Percentiles rank a stretch among this genome's conserved stretches.
Conservation (phyloP, 371 early-diverging fungal genomes). For the Batkoa obscura region DNA sequence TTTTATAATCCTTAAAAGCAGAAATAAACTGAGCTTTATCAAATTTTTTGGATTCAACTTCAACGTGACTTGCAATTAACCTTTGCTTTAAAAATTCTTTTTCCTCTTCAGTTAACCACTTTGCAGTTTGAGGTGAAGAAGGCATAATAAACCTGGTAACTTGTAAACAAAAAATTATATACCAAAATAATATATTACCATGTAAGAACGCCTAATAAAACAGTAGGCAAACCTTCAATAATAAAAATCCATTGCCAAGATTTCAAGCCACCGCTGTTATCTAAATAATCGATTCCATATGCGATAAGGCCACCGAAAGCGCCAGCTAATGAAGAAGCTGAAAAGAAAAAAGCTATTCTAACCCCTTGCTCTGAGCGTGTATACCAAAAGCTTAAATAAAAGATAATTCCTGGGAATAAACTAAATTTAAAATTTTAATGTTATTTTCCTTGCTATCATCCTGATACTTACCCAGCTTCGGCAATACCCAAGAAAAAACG, state of each 20-base stretch:
- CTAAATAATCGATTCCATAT: constrained; percentile 26
- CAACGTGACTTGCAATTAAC: constrained; percentile 13
- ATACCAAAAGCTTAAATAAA: constrained; percentile 57
- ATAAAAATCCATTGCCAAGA: constrained; percentile 30
- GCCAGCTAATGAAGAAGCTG: constrained; percentile 39
- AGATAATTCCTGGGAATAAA: constrained; percentile 52
- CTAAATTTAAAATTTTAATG: constrained; percentile 6
- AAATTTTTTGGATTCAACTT: constrained; percentile 17
- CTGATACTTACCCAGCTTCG: constrained; percentile 1
- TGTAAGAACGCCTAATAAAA: background rate
- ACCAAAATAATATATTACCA: background rate
- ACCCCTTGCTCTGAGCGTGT: constrained; percentile 45
- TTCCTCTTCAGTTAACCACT: constrained; percentile 25
- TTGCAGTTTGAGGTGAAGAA: constrained; percentile 27
- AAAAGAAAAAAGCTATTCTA: constrained; percentile 45
- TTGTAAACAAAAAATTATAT: background rate
- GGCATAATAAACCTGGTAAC: constrained; percentile 26
- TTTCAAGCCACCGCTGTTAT: constrained; percentile 19
- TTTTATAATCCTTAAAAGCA: constrained; percentile 22
- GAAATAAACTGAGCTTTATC: constrained; percentile 16
- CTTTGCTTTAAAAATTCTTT: constrained; percentile 23
- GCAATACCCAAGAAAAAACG: constrained; percentile 1
- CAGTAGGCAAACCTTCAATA: constrained; percentile 5
- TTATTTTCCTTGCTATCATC: background rate
- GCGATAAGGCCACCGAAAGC: constrained; percentile 47